Evolutionary conservation across 371 early-diverging fungal species (phyloP), one percentile per base, ranked within the genome.

Genomic region (Rhizopus delemar): DNA sequence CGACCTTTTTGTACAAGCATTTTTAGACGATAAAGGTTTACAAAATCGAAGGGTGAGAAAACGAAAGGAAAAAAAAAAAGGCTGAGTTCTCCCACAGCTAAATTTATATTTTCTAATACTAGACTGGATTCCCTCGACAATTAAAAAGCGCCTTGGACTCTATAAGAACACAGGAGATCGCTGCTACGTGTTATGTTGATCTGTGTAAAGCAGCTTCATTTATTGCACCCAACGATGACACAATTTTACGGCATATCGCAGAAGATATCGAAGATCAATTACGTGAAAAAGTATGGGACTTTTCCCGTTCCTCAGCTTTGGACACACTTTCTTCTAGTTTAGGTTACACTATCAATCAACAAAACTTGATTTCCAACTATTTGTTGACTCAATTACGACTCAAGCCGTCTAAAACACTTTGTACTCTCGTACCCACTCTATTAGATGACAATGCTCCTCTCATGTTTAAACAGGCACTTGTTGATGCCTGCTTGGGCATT

Each of bases 131-230:
- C 65, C 69, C 90, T 41, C 89, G 86, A 22, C 75, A 66, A 11
- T 68, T 93, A 35, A 75, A 81, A 60, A 89, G 87, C 57, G 75
- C 83, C 1, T 58, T 90, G 33, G 78, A 79, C 15, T 77, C 72
- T 34, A 65, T 77, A 29, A 68, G 82, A 46, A 66, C 81, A 6
- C 77, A 84, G 56, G 91, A 90, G 32, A 85, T 89, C 41, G 83
- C 89, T 3, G 82, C 84, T 5, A 73, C 85, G 12, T 89, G 89
- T 62, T 89, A 82, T 56, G 88, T 90, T 0, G 92, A 93, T 52
- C 54, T 93, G 3, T 89, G 87, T 59, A 84, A 85, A 56, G 90
- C 90, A 15, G 78, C 84, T 1, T 86, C 89, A 0, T 90, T 81
- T 58, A 78, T 89, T 13, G 62, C 80, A 41, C 83, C 83, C 35